Evolutionary conservation across 192 early-diverging fungal genomes (phyloP).

Genomic region (Gamsiella multidivaricata): DNA sequence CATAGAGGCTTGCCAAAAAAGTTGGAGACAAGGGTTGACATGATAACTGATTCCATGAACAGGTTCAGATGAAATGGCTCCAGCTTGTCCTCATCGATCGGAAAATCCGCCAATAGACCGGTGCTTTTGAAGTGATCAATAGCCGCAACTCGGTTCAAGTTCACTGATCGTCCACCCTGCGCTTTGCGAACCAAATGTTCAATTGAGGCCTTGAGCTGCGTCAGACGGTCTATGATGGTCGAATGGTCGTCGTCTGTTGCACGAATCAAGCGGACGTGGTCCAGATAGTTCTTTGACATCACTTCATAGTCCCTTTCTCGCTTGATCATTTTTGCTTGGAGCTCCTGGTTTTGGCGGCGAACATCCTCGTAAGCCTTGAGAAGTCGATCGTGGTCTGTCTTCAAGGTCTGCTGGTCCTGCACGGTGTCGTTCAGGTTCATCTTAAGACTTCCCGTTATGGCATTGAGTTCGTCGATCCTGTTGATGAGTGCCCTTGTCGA

Average conservation of each 20-base stretch:
- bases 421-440: slow-evolving; percentile 11
- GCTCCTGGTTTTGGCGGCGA: slow-evolving; percentile 10
- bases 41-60: slow-evolving; percentile 42
- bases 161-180: slow-evolving; percentile 29
- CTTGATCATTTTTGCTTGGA: slow-evolving; percentile 21
- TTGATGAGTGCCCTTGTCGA: slow-evolving; percentile 5
- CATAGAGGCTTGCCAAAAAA: slow-evolving; percentile 44
- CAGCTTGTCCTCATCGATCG: slow-evolving; percentile 7
- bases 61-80: slow-evolving; percentile 46
- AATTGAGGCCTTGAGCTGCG: slow-evolving; percentile 24
- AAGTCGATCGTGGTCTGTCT: background rate
- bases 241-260: slow-evolving; percentile 52
- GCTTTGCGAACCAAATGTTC: slow-evolving; percentile 43
- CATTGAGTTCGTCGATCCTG: slow-evolving; percentile 32
- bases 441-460: slow-evolving; percentile 1
- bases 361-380: slow-evolving; percentile 14
- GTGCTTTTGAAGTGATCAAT: slow-evolving; percentile 27
- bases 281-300: slow-evolving; percentile 53
- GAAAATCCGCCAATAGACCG: slow-evolving; percentile 21
- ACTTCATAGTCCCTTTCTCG: slow-evolving; percentile 36
- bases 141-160: slow-evolving; percentile 28
- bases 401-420: background rate
- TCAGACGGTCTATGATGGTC: slow-evolving; percentile 35
- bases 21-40: slow-evolving; percentile 12
- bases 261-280: slow-evolving; percentile 38